Base-by-base conservation (phyloP, 805 yeast species). In the Ogataea neopini region DNA sequence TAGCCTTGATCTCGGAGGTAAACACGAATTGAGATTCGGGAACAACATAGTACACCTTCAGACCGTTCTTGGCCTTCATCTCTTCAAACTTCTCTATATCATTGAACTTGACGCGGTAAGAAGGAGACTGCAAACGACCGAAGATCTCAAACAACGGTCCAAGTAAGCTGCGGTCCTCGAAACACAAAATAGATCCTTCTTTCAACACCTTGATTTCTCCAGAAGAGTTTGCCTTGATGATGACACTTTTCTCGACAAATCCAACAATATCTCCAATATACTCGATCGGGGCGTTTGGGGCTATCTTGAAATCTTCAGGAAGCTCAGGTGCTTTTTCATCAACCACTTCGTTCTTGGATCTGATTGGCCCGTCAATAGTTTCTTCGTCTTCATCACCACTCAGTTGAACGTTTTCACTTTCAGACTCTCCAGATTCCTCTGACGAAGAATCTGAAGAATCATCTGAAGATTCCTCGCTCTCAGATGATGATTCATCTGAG, bases 131-230 rank as follows among this genome's bases (percentile, higher is more conserved):
- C 5, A 94, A 75, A 9, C 88, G 84, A 0, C 99, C 99, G 70
- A 94, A 89, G 0, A 89, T 88, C 64, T 94, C 99, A 60, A 81
- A 86, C 8, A 92, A 69, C 1, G 85, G 83, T 0, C 98, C 98
- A 13, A 94, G 58, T 1, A 84, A 67, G 1, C 78, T 73, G 39
- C 84, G 73, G 61, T 88, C 89, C 52, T 81, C 84, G 38, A 90
- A 76, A 59, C 96, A 88, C 3, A 92, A 73, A 0, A 92, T 72
- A 0, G 96, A 84, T 13, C 84, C 85, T 45, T 89, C 97, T 54
- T 83, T 86, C 29, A 92, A 71, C 2, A 90, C 86, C 36, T 91
- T 72, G 61, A 83, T 86, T 59, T 94, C 97, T 10, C 95, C 98
- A 2, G 97, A 87, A 1, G 75, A 66, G 11, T 69, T 68, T 0